Percentiles rank a stretch among this genome's conserved stretches.
These are phyloP conservation scores for Trebouxia sp. DNA, from an alignment of 139 green algal genomes.

Conservation along the genomic window DNA sequence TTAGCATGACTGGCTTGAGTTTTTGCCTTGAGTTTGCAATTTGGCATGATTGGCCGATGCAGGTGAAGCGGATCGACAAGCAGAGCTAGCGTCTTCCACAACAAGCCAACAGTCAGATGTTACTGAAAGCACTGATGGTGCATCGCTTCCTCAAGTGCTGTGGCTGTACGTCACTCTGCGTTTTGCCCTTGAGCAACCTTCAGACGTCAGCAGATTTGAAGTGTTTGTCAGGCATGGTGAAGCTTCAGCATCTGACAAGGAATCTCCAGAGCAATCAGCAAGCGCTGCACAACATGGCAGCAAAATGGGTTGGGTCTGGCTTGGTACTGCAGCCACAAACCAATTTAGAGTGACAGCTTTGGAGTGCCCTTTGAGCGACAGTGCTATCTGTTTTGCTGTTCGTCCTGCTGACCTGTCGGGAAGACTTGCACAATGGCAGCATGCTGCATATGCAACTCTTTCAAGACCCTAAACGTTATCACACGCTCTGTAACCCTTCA, in stretches of 20 bases:
- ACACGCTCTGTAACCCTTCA: no score
- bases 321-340: not conserved
- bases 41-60: no score
- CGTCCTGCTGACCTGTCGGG: not conserved
- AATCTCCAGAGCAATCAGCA: not conserved
- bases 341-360: not conserved
- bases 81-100: not conserved
- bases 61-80: no score
- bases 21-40: no score
- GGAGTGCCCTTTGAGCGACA: not conserved
- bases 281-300: no score
- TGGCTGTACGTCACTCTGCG: not conserved
- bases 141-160: not conserved
- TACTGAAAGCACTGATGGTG: not conserved
- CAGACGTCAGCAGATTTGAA: not conserved
- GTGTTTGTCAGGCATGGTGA: not conserved
- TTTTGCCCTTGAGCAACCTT: not conserved
- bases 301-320: not conserved
- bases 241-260: no score
- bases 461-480: no score
- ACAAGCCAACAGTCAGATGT: not conserved
- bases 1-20: no score
- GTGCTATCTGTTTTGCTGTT: not conserved
- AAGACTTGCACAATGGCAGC: not conserved
- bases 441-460: not conserved